Evolutionary conservation across 1,139 yeast genomes (phyloP).

Genomic region (Lodderomyces margitis): DNA sequence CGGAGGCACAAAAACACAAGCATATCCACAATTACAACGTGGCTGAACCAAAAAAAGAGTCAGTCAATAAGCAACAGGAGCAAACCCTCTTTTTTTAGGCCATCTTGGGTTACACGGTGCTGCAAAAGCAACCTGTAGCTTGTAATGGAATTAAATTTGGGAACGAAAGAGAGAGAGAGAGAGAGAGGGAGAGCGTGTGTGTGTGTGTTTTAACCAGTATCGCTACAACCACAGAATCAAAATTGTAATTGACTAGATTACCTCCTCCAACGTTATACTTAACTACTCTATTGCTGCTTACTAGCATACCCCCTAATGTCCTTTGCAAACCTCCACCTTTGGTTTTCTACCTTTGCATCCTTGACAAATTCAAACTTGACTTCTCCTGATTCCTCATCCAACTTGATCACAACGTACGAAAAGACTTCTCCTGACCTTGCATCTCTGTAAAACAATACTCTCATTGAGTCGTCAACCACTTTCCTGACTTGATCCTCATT

Average conservation of each 20-base stretch:
- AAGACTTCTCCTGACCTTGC: slow-evolving; percentile 90
- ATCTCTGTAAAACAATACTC: slow-evolving; percentile 92
- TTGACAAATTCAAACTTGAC: slow-evolving; percentile 56
- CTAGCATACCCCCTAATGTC: slow-evolving; percentile 90
- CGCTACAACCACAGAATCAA: too few species aligned
- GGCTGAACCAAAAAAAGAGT: too few species aligned
- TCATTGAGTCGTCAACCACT: slow-evolving; percentile 82
- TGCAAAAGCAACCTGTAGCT: too few species aligned
- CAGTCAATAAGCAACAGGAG: too few species aligned
- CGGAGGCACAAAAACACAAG: not conserved
- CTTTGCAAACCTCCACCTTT: slow-evolving; percentile 91
- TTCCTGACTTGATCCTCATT: slow-evolving; percentile 73
- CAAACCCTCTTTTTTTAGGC: too few species aligned
- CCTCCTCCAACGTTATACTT: too few species aligned
- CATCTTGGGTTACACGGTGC: too few species aligned
- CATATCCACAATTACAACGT: not conserved
- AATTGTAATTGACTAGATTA: too few species aligned
- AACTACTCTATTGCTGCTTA: slow-evolving; percentile 27
- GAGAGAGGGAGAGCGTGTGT: too few species aligned
- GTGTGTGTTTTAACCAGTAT: too few species aligned
- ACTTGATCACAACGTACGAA: slow-evolving; percentile 74
- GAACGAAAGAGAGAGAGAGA: too few species aligned
- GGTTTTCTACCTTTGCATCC: slow-evolving; percentile 63
- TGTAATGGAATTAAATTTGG: too few species aligned
- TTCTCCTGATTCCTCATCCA: slow-evolving; percentile 33